Evolutionary conservation across 371 early-diverging fungal species (phyloP).

Genomic region (Umbelopsis sp.): DNA sequence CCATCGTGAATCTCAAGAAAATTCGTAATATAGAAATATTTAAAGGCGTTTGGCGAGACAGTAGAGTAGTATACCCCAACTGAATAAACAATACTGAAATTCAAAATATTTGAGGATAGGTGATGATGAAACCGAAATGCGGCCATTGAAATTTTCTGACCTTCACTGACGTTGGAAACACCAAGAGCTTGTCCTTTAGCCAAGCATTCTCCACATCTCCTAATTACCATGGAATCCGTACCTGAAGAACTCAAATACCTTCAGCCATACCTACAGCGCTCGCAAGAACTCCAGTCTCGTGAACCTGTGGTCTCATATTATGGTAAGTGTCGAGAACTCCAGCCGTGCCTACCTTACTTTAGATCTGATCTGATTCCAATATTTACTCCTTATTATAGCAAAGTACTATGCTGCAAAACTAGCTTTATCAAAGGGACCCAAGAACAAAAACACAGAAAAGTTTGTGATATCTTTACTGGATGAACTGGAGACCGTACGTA

Average conservation of each 20-base stretch:
- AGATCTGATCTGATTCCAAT: too few relatives aligned
- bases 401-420: constrained; percentile 88
- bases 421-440: constrained; percentile 68
- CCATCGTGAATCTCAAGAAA: too few relatives aligned
- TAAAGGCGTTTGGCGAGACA: too few relatives aligned
- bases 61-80: too few relatives aligned
- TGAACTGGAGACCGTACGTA: constrained; percentile 74
- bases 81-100: too few relatives aligned
- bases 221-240: constrained; percentile 14
- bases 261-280: constrained; percentile 80
- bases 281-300: constrained; percentile 69
- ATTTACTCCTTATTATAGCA: constrained; percentile 48
- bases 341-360: too few relatives aligned
- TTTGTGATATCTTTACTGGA: constrained; percentile 76
- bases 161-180: too few relatives aligned
- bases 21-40: too few relatives aligned
- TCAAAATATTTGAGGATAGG: too few relatives aligned
- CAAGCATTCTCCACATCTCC: not conserved
- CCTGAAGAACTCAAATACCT: constrained; percentile 83
- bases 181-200: not conserved
- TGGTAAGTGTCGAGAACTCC: constrained; percentile 53
- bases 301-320: constrained; percentile 93
- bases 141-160: too few relatives aligned
- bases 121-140: too few relatives aligned
- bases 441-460: constrained; percentile 59